Conservation (phyloP, 2,329 filamentous ascomycete genomes). For the Monilinia fructigena region DNA sequence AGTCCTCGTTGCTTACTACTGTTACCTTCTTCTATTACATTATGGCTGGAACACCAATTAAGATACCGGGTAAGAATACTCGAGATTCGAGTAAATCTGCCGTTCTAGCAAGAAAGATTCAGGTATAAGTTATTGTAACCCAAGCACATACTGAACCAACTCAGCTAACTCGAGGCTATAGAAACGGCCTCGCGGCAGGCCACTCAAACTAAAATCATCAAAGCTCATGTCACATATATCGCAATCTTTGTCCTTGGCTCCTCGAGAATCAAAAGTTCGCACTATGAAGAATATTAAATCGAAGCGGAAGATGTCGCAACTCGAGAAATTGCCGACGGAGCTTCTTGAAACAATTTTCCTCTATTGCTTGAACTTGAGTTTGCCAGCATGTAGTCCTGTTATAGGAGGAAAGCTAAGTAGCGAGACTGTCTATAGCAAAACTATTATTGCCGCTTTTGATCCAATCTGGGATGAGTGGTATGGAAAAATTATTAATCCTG, state of each 20-base stretch:
- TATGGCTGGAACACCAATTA: slow-evolving; percentile 39
- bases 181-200: slow-evolving; percentile 29
- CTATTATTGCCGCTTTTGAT: slow-evolving; percentile 35
- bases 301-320: slow-evolving; percentile 33
- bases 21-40: too few relatives aligned
- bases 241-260: background rate
- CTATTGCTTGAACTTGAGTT: slow-evolving; percentile 34
- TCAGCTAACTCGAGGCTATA: slow-evolving; percentile 20
- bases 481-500: background rate
- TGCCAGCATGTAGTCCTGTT: slow-evolving; percentile 37
- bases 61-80: slow-evolving; percentile 37
- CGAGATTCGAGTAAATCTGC: slow-evolving; percentile 31
- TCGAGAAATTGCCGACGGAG: slow-evolving; percentile 39
- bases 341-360: slow-evolving; percentile 38
- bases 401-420: slow-evolving; percentile 38
- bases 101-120: slow-evolving; percentile 30
- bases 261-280: slow-evolving; percentile 24
- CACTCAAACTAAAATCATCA: slow-evolving; percentile 25
- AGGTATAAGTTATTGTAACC: slow-evolving; percentile 26
- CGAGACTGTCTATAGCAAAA: slow-evolving; percentile 32
- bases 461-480: slow-evolving; percentile 33
- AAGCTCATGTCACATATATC: background rate
- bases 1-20: background rate
- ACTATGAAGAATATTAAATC: slow-evolving; percentile 36
- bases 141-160: background rate